Evolutionary conservation across 306 rosid species (phyloP).

Genomic region (Sicyos baderoa): DNA sequence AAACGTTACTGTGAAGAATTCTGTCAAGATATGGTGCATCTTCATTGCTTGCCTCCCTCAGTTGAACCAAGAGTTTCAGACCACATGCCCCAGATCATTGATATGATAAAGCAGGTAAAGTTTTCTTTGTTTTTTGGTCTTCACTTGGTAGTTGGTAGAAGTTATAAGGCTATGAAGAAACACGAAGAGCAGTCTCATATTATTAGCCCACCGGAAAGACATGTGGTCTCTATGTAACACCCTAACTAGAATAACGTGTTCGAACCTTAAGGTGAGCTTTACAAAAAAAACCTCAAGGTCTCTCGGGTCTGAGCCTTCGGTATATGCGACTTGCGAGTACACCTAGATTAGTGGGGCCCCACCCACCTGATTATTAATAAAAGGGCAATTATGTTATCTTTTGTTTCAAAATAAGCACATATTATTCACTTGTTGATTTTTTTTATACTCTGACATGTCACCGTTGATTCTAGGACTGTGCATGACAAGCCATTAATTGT

Average conservation of each 20-base stretch:
- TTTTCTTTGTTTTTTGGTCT: neutral
- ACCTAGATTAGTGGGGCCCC: neutral
- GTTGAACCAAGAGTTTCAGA: constrained; percentile 88
- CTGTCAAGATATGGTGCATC: constrained; percentile 59
- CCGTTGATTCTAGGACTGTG: neutral
- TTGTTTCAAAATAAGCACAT: neutral
- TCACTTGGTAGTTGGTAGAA: neutral
- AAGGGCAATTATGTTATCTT: neutral
- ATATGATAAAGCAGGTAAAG: constrained; percentile 79
- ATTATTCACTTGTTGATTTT: neutral
- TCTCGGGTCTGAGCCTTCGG: neutral
- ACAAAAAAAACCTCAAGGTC: neutral
- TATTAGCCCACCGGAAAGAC: neutral
- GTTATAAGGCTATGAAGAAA: neutral
- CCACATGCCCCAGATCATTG: constrained; percentile 78
- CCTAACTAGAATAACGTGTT: neutral
- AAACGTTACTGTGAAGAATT: constrained; percentile 71
- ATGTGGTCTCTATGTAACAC: neutral
- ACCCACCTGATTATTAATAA: neutral
- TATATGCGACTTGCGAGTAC: neutral
- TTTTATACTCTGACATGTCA: neutral
- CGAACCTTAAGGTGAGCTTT: neutral
- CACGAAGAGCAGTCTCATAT: neutral
- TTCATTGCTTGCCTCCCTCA: constrained; percentile 71
- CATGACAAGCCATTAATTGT: constrained; percentile 11